Evolutionary conservation across 2,329 filamentous ascomycete genomes (phyloP).

Genomic region (Fusarium staphyleae): DNA sequence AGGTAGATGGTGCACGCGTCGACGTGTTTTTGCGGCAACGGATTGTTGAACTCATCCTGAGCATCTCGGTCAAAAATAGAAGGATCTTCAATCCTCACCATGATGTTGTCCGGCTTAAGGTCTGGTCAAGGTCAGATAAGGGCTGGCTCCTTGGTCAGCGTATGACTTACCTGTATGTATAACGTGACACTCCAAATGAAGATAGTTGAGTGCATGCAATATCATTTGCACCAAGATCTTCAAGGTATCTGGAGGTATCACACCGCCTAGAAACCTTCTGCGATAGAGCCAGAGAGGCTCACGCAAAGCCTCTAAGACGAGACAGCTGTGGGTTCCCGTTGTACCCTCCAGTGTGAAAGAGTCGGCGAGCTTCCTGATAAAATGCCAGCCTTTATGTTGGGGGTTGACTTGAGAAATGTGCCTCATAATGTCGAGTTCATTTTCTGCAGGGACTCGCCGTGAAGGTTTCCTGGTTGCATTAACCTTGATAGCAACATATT

Average conservation of each 20-base stretch:
- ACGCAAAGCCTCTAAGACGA: slow-evolving; percentile 33
- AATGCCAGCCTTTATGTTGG: slow-evolving; percentile 29
- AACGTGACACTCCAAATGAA: slow-evolving; percentile 32
- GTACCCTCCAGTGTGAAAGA: slow-evolving; percentile 18
- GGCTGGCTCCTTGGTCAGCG: too few relatives aligned
- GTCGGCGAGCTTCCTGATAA: slow-evolving; percentile 27
- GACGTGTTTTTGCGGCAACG: slow-evolving; percentile 30
- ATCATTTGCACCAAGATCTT: slow-evolving; percentile 36
- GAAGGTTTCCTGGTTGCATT: slow-evolving; percentile 9
- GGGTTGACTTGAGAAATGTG: slow-evolving; percentile 20
- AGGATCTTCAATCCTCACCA: slow-evolving; percentile 29
- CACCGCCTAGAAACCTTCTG: slow-evolving; percentile 22
- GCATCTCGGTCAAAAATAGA: slow-evolving; percentile 28
- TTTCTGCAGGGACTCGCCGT: background rate
- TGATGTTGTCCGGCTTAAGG: slow-evolving; percentile 35
- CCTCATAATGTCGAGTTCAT: slow-evolving; percentile 24
- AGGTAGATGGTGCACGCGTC: slow-evolving; percentile 32
- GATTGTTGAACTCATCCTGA: slow-evolving; percentile 28
- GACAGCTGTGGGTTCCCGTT: slow-evolving; percentile 21
- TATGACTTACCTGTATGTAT: slow-evolving; percentile 33
- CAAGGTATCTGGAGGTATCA: slow-evolving; percentile 29
- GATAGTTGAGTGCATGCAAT: slow-evolving; percentile 34
- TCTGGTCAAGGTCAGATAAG: background rate
- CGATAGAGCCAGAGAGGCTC: slow-evolving; percentile 40
- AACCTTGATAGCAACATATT: slow-evolving; percentile 37